Percentiles rank a stretch among this genome's conserved stretches.
Evolutionary conservation across 768 basidiomycete species (phyloP).

Genomic region (Fomitopsis serialis): DNA sequence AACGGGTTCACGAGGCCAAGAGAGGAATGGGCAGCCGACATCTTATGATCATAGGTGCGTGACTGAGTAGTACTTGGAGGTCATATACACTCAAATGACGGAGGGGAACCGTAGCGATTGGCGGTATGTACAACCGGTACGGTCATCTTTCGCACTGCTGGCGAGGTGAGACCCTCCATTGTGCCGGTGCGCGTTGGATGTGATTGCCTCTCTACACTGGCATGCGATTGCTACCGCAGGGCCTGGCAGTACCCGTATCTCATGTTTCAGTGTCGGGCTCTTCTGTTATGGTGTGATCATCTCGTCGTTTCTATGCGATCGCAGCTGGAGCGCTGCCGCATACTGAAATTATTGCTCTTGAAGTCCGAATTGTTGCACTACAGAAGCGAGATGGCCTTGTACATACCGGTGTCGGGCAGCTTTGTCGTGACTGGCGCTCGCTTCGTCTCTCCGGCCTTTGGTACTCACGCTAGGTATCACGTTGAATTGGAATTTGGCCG

Average conservation of each 20-base stretch:
- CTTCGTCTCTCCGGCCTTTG: constrained; percentile 54
- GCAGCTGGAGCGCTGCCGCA: too few species aligned
- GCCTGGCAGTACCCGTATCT: constrained; percentile 56
- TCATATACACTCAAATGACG: neutral
- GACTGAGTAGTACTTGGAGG: neutral
- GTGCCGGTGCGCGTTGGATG: neutral
- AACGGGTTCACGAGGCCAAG: constrained; percentile 32
- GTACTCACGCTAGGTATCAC: constrained; percentile 58
- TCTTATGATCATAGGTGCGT: constrained; percentile 37
- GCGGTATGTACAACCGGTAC: constrained; percentile 57
- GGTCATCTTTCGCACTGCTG: constrained; percentile 57
- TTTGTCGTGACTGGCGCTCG: constrained; percentile 54
- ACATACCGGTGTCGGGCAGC: constrained; percentile 57
- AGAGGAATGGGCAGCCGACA: constrained; percentile 36
- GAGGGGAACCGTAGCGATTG: constrained; percentile 34
- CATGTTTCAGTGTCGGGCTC: constrained; percentile 52
- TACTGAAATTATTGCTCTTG: too few species aligned
- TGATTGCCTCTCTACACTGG: neutral
- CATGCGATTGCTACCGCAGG: constrained; percentile 53
- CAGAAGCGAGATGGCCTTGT: constrained; percentile 62
- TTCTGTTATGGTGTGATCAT: constrained; percentile 61
- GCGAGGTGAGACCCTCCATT: constrained; percentile 34
- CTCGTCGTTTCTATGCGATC: constrained; percentile 34
- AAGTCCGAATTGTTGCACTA: neutral
- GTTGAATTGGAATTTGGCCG: too few species aligned